A percentile compares a stretch with the other conserved stretches of the same genome.
These are phyloP conservation scores for Hypholoma fasciculare DNA, from an alignment of 768 basidiomycete species.

Conservation along the genomic window DNA sequence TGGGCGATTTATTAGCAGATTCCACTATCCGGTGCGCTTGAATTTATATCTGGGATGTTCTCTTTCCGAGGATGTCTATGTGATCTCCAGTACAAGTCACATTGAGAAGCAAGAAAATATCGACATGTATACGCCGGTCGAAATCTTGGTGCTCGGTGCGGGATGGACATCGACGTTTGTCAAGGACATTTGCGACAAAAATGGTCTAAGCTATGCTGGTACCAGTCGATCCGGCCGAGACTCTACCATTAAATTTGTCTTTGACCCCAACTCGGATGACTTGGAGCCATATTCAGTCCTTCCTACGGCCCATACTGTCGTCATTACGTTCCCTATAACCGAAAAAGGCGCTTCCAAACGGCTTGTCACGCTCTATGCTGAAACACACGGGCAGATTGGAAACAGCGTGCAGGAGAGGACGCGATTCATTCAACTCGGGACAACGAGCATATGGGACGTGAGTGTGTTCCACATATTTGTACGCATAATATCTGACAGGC, in stretches of 20 bases:
- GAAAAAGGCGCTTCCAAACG: constrained; percentile 43
- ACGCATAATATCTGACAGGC: background rate
- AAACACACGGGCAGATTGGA: constrained; percentile 19
- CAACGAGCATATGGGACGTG: constrained; percentile 64
- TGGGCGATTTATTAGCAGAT: too few species aligned
- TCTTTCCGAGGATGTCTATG: too few species aligned
- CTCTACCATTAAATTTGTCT: constrained; percentile 53
- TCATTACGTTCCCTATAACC: constrained; percentile 59
- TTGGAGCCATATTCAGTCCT: constrained; percentile 41
- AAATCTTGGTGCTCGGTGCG: constrained; percentile 63
- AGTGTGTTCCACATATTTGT: constrained; percentile 17
- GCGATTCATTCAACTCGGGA: constrained; percentile 62
- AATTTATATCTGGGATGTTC: too few species aligned
- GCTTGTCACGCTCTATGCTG: constrained; percentile 45
- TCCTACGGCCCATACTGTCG: constrained; percentile 53
- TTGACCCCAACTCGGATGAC: constrained; percentile 51
- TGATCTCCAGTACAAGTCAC: too few species aligned
- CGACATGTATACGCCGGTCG: constrained; percentile 31
- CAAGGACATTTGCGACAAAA: constrained; percentile 46
- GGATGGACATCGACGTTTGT: constrained; percentile 69
- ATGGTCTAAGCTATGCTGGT: constrained; percentile 43
- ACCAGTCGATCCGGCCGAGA: constrained; percentile 55
- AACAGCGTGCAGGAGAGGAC: constrained; percentile 12
- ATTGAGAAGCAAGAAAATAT: background rate
- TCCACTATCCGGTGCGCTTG: too few species aligned